These are phyloP conservation scores for Pyrus betulifolia DNA, from an alignment of 306 rosid species.

Conservation along the genomic window DNA sequence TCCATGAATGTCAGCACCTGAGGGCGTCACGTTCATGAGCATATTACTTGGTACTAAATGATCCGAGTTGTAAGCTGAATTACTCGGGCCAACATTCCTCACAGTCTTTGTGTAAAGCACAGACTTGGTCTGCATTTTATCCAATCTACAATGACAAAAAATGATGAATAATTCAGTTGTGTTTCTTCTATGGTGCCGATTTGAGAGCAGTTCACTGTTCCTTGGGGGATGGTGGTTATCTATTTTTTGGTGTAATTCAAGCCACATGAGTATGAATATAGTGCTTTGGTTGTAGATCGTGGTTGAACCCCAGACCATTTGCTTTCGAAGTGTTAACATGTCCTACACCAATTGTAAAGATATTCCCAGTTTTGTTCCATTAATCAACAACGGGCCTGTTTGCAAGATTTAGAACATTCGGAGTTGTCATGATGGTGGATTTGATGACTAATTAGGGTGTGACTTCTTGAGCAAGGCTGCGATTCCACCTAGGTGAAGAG, in stretches of 20 bases:
- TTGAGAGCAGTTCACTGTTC: conserved; percentile 23
- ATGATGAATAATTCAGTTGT: conserved; percentile 47
- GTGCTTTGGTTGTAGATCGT: conserved; percentile 30
- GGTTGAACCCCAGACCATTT: conserved; percentile 42
- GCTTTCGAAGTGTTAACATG: conserved; percentile 47
- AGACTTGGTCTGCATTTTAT: not conserved
- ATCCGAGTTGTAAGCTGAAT: conserved; percentile 20
- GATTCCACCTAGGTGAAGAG: conserved; percentile 48
- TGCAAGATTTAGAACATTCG: not conserved
- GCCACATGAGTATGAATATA: conserved; percentile 50
- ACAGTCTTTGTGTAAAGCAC: conserved; percentile 31
- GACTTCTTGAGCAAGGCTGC: conserved; percentile 42
- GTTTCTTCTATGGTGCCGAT: conserved; percentile 22
- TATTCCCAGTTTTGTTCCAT: not conserved
- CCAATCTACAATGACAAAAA: not conserved
- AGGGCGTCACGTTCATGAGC: conserved; percentile 26
- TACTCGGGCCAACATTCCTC: conserved; percentile 42
- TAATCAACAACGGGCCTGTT: not conserved
- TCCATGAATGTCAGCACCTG: conserved; percentile 20
- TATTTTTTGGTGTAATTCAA: conserved; percentile 34
- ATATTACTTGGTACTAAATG: conserved; percentile 19
- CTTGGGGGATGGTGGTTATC: conserved; percentile 20
- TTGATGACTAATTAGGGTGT: conserved; percentile 62
- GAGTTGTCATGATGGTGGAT: conserved; percentile 21
- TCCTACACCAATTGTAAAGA: conserved; percentile 43